Base-by-base conservation (phyloP, 805 yeast species). In the Yarrowia sp. region DNA sequence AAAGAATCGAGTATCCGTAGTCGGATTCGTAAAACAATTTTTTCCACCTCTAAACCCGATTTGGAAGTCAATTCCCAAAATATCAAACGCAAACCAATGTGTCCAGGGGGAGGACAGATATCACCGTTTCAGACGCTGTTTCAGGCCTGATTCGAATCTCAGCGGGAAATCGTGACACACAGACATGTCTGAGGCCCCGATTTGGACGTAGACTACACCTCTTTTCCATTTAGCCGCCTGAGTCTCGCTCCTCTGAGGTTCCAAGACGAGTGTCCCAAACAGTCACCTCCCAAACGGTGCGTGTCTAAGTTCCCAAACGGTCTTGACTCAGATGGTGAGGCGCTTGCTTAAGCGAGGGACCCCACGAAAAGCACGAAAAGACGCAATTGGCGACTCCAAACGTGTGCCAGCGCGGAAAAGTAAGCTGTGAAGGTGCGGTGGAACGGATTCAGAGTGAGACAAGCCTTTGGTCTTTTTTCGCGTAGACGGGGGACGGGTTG, bases 301-400 rank as follows among this genome's bases (percentile, higher is more conserved):
- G 19, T 50, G 26, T 46, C 56, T 32, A 15, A 16, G 16, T 36
- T 50, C 56, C 42, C 42, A 50, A 50, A 50, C 42, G 56, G 56
- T 50, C 14, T 32, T 9, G 42, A 50, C n/a, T 36, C 42, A 7
- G 22, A 16, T 16, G 5, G 26, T 50, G 42, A 50, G 56, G 56
- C 56, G 14, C 4, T 19, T n/a, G 40, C 15, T 49, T 19, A 19
- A 19, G 19, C 19, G 19, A 19, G 19, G 19, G 19, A 19, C 19
- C 19, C 36, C 38, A 48, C 46, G n/a, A 42, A 42, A 42, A 42
- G 46, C 32, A 26, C 32, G 32, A 26, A 26, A 3, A 3, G 32
- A 26, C 32, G 32, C 7, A 26, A 5, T 26, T 26, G 32, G 32
- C 32, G 32, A 26, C 32, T 26, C 7, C 7, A 5, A 5, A 5